These are phyloP conservation scores for Eucalyptus caleyi DNA, from an alignment of 345 rosid species.

Conservation along the genomic window DNA sequence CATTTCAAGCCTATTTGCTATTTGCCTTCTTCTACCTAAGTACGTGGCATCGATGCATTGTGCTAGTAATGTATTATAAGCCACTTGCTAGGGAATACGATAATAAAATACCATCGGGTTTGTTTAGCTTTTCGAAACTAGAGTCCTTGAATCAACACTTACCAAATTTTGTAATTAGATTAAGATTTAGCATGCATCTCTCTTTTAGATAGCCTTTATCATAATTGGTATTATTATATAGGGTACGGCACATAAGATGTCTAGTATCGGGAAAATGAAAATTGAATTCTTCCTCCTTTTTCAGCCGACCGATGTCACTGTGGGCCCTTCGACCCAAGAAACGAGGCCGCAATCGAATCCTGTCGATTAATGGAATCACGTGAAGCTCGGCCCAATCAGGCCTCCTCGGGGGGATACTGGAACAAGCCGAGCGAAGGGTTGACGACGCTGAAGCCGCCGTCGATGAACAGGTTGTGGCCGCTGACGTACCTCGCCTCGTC, in stretches of 20 bases:
- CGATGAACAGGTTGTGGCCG: conserved; percentile 32
- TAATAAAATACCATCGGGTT: not conserved
- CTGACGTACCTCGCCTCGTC: conserved; percentile 43
- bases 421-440: conserved; percentile 23
- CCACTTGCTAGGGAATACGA: not conserved
- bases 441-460: conserved; percentile 30
- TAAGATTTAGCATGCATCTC: not conserved
- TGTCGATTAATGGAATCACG: not conserved
- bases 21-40: not conserved
- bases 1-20: not conserved
- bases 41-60: accelerated
- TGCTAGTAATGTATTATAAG: not conserved
- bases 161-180: not conserved
- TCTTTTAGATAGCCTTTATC: not conserved
- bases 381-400: not conserved
- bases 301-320: not conserved
- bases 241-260: not conserved
- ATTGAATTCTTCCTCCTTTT: not conserved
- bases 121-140: not conserved
- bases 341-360: not conserved
- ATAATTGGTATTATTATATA: not conserved
- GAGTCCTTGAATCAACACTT: not conserved
- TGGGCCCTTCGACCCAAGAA: not conserved
- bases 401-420: conserved; percentile 2
- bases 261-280: not conserved